phyloP scores from a whole-genome alignment of 1,139 yeast genomes.

The Debaryomyces subglobosus region DNA sequence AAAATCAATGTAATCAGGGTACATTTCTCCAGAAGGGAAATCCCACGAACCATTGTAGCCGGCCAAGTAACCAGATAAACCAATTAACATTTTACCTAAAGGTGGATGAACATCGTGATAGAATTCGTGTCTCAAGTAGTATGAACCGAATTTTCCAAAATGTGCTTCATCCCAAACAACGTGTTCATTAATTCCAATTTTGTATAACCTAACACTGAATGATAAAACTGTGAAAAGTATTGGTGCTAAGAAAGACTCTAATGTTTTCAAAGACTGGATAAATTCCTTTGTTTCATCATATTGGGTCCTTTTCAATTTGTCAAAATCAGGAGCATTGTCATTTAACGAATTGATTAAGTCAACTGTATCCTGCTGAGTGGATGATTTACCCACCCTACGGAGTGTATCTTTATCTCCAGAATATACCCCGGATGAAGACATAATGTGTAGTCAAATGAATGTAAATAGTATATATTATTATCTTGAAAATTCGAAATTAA shows the following conservation, averaged over 20 bases:
- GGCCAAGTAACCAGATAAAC: constrained; percentile 90
- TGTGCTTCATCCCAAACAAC: constrained; percentile 73
- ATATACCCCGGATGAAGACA: constrained; percentile 33
- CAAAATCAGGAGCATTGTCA: constrained; percentile 22
- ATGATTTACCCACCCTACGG: constrained; percentile 20
- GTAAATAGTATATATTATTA: background rate
- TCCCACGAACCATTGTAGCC: constrained; percentile 96
- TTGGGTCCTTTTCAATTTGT: constrained; percentile 28
- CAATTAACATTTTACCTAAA: constrained; percentile 95
- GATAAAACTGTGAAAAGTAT: constrained; percentile 50
- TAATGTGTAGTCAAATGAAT: constrained; percentile 9
- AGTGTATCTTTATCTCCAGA: constrained; percentile 22
- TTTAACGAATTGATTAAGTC: constrained; percentile 14
- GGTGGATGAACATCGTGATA: constrained; percentile 99
- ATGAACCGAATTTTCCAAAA: constrained; percentile 94
- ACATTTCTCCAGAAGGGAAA: constrained; percentile 83
- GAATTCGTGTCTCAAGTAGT: constrained; percentile 88
- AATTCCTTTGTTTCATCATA: constrained; percentile 37
- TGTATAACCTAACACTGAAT: constrained; percentile 55
- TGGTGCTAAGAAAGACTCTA: constrained; percentile 48
- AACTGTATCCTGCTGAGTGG: constrained; percentile 13
- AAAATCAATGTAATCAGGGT: constrained; percentile 85
- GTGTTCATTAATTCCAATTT: constrained; percentile 50
- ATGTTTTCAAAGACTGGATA: constrained; percentile 30
- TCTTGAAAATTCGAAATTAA: background rate